phyloP scores from a whole-genome alignment of 2,329 filamentous ascomycete genomes.

The Leptographium flavum region DNA sequence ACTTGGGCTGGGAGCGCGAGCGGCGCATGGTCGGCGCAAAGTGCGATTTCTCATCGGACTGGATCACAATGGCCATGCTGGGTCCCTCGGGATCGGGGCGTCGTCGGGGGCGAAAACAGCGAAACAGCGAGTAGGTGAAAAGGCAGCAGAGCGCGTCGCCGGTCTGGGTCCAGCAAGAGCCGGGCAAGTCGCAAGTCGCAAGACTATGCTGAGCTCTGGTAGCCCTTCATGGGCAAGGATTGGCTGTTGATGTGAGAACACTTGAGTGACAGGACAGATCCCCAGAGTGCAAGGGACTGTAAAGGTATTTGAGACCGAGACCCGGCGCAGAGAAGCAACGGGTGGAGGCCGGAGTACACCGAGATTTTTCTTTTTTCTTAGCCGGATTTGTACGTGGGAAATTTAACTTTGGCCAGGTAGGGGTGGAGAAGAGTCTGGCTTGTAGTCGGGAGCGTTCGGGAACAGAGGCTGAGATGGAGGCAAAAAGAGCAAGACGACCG shows the following conservation, averaged over 20 bases:
- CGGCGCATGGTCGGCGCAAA: conserved; percentile 42
- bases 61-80: conserved; percentile 40
- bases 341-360: background rate
- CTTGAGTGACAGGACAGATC: background rate
- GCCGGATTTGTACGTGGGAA: conserved; percentile 1
- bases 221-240: background rate
- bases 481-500: background rate
- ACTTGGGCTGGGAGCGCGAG: conserved; percentile 46
- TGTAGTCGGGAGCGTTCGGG: background rate
- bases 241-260: background rate
- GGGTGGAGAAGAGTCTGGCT: background rate
- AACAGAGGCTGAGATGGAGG: background rate
- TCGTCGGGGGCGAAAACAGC: no score
- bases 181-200: background rate
- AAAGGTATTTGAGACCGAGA: background rate
- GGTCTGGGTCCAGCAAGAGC: background rate
- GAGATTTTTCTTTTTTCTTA: background rate
- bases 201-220: background rate
- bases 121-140: no score
- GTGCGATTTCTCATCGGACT: conserved; percentile 41
- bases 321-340: no score
- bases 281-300: background rate
- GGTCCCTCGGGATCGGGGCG: background rate
- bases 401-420: background rate
- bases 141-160: no score